phyloP scores from a whole-genome alignment of 805 yeast genomes.

The Priceomyces medius region DNA sequence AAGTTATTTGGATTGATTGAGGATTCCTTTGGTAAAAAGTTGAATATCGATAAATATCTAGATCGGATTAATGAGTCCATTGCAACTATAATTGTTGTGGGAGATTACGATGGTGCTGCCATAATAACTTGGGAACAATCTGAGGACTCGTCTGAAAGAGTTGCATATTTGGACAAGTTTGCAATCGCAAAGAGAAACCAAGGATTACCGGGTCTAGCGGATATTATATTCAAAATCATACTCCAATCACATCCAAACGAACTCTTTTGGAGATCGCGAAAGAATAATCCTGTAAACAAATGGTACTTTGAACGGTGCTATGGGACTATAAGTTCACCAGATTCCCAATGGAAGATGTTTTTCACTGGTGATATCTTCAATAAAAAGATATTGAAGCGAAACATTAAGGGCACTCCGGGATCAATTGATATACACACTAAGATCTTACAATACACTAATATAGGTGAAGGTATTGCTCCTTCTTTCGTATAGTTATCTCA shows the following conservation, averaged over 20 bases:
- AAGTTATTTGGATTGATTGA: conserved; percentile 65
- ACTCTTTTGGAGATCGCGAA: conserved; percentile 86
- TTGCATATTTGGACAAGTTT: conserved; percentile 89
- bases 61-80: conserved; percentile 61
- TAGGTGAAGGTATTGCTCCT: conserved; percentile 59
- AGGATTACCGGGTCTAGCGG: conserved; percentile 93
- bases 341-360: conserved; percentile 41
- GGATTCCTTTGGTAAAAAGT: conserved; percentile 69
- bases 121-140: conserved; percentile 77
- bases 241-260: conserved; percentile 66
- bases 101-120: conserved; percentile 95
- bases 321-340: conserved; percentile 52
- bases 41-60: conserved; percentile 69
- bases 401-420: conserved; percentile 14
- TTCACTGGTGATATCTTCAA: conserved; percentile 42
- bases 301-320: conserved; percentile 94
- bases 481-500: conserved; percentile 32
- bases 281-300: conserved; percentile 86
- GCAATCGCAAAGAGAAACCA: conserved; percentile 83
- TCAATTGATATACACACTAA: conserved; percentile 27
- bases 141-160: conserved; percentile 16
- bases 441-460: conserved; percentile 47
- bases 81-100: conserved; percentile 80
- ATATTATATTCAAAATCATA: conserved; percentile 83
- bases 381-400: conserved; percentile 28